phyloP scores from a whole-genome alignment of 2,329 filamentous ascomycete genomes.

The Dendryphion nanum region DNA sequence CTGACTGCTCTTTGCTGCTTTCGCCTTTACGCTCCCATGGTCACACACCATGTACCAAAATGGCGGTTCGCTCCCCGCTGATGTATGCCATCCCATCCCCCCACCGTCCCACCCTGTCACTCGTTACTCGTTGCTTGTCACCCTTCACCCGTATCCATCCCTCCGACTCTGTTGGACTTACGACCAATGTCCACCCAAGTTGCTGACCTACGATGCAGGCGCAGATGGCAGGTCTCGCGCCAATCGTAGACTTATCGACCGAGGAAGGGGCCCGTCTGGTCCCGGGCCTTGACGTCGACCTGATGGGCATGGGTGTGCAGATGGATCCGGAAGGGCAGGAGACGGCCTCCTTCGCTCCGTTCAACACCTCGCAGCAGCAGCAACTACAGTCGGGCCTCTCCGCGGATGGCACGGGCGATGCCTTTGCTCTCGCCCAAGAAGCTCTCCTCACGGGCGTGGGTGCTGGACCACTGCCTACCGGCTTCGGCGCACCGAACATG shows the following conservation, averaged over 20 bases:
- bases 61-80: slow-evolving; percentile 25
- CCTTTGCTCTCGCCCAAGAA: slow-evolving; percentile 20
- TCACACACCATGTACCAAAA: slow-evolving; percentile 33
- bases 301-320: slow-evolving; percentile 47
- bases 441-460: slow-evolving; percentile 46
- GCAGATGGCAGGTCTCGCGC: slow-evolving; percentile 30
- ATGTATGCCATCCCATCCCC: slow-evolving; percentile 30
- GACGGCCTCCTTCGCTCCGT: slow-evolving; percentile 15
- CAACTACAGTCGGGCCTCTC: slow-evolving; percentile 20
- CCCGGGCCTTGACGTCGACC: slow-evolving; percentile 44
- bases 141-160: too few species aligned
- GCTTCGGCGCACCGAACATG: slow-evolving; percentile 48
- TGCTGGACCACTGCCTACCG: slow-evolving; percentile 56
- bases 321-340: slow-evolving; percentile 22
- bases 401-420: slow-evolving; percentile 22
- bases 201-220: slow-evolving; percentile 13
- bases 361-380: slow-evolving; percentile 17
- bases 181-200: slow-evolving; percentile 1
- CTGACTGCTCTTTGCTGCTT: too few species aligned
- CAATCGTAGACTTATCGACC: slow-evolving; percentile 25
- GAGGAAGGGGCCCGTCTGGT: slow-evolving; percentile 31
- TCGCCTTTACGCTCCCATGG: slow-evolving; percentile 9
- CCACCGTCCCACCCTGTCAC: neutral
- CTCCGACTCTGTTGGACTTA: too few species aligned
- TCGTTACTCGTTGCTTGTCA: neutral